Evolutionary conservation across 768 basidiomycete genomes (phyloP), one percentile per base, ranked within the genome.

Genomic region (Naganishia vishniacii): DNA sequence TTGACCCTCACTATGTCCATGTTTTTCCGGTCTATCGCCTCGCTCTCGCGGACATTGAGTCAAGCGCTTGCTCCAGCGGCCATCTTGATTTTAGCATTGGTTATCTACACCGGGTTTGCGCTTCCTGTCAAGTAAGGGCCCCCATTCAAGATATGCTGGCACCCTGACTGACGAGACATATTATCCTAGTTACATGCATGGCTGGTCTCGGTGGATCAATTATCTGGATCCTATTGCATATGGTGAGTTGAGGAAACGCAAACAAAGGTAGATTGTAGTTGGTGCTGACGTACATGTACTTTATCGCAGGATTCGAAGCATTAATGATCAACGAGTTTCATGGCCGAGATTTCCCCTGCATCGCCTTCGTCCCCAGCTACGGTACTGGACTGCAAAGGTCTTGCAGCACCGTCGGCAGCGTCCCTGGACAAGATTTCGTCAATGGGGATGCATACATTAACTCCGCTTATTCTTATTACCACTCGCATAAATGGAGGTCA

Each of bases 251-350:
- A n/a, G 3, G 29, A 8, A n/a, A 9, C 34, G 25, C 29, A n/a
- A 48, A n/a, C n/a, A n/a, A n/a, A n/a, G 37, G 12, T 31, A 26
- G 37, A 48, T 16, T 11, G 2, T 49, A 29, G 20, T 40, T 40
- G 5, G 9, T 40, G 20, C 31, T 28, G 16, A 29, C 16, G 29
- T 20, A 1, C 20, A 28, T 25, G 28, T 59, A 0, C 4, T 34
- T 7, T 20, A 26, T 41, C 1, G 91, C 88, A 78, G 85, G 84
- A 0, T 91, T 88, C 82, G 83, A 87, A 68, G 85, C 84, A 2
- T 79, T 83, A 40, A 87, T 93, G 85, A 85, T 87, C 76, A 92
- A 92, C 74, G 91, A 94, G 74, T 91, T 91, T 77, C 83, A 81
- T 80, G 83, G 84, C 18, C 83, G 85, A 37, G 75, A 82, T 20